Base-by-base conservation (phyloP, 1,284 basidiomycete species). In the Leucoagaricus sp. region DNA sequence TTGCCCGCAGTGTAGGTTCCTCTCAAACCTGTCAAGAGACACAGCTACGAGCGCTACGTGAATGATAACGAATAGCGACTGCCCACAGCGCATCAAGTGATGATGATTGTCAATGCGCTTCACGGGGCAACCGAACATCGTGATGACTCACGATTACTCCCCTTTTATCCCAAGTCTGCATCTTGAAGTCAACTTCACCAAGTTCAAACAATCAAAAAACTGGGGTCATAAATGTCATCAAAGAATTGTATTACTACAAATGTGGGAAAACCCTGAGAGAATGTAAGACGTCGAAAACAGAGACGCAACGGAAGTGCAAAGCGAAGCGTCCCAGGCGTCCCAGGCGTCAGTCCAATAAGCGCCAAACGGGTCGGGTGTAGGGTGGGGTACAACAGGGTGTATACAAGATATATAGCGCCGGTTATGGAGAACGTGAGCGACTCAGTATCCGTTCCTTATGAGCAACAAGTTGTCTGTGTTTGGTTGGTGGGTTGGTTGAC, bases 401-500 rank as follows among this genome's bases (percentile, higher is more conserved):
- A 47, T 57, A 57, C 49, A 57, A 47, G 44, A 56, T 56, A 45
- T 38, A 49, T 21, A 45, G 29, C 19, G 17, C 31, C 49, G 33
- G 33, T 21, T 47, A 23, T 26, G 49, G 13, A 28, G 5, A 23
- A n/a, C n/a, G n/a, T n/a, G n/a, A n/a, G n/a, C 13, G 23, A 49
- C 15, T 33, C 17, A 69, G 71, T 3, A 38, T 28, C 31, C 15
- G 5, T n/a, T 12, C n/a, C 28, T 74, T 61, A 84, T 76, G 76
- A 82, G 71, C 89, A 91, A 67, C 88, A 91, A 41, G 77, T 76
- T 21, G 68, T 65, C 40, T 70, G 61, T 49, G 73, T 61, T 63
- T 75, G 77, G 46, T 74, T 65, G 38, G 78, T 67, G 45, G 83
- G 82, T 65, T 86, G 83, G 67, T 84, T 85, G 62, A 90, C 86